Evolutionary conservation across 129 eudicot genomes (phyloP).

Genomic region (Oenanthe sinensis): DNA sequence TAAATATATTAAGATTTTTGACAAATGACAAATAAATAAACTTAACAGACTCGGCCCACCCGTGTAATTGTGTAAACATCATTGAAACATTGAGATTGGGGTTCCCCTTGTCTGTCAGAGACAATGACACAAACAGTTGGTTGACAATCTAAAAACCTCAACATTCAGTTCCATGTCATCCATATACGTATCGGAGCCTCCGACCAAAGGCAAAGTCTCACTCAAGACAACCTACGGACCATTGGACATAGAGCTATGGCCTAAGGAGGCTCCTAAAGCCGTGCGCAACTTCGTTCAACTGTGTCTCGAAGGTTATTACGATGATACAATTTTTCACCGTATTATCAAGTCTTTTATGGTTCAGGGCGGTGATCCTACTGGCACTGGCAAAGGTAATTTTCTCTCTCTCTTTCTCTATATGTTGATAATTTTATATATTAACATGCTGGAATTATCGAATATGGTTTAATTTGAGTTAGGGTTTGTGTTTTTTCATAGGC

Average conservation of each 20-base stretch:
- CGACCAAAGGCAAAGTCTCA: constrained; percentile 82
- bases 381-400: constrained; percentile 70
- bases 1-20: too few species aligned
- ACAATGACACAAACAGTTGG: background rate
- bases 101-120: background rate
- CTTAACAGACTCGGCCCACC: too few species aligned
- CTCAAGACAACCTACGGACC: constrained; percentile 73
- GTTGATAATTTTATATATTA: background rate
- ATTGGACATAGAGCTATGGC: constrained; percentile 88
- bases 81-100: background rate
- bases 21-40: too few species aligned
- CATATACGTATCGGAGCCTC: constrained; percentile 88
- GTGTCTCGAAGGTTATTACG: constrained; percentile 85
- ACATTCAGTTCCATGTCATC: constrained; percentile 49
- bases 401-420: background rate
- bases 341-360: constrained; percentile 73
- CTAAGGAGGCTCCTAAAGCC: constrained; percentile 95
- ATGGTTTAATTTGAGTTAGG: background rate
- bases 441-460: background rate
- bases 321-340: constrained; percentile 76
- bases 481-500: background rate
- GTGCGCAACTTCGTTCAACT: constrained; percentile 86
- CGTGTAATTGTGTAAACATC: too few species aligned
- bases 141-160: background rate
- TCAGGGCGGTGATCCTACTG: constrained; percentile 95